phyloP scores from a whole-genome alignment of 306 rosid genomes.

The Pterocarpus macrocarpus region DNA sequence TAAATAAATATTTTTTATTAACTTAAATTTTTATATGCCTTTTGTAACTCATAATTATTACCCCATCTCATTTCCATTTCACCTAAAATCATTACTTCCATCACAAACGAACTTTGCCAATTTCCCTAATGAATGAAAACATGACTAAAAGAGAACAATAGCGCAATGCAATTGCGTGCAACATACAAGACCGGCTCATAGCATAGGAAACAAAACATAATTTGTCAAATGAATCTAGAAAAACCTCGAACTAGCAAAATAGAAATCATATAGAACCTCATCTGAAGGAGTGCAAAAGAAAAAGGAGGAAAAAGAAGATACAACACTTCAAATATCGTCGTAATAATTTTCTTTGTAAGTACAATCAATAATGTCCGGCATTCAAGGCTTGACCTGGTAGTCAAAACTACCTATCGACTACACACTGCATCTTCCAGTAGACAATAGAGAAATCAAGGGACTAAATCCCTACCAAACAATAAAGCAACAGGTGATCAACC shows the following conservation, averaged over 20 bases:
- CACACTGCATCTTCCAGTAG: conserved; percentile 16
- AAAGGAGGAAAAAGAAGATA: neutral
- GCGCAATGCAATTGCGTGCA: neutral
- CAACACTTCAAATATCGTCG: neutral
- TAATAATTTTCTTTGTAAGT: neutral
- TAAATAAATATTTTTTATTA: too few relatives aligned
- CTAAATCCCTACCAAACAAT: conserved; percentile 4
- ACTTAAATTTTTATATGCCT: neutral
- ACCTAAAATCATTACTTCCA: neutral
- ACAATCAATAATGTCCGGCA: neutral
- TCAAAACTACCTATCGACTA: neutral
- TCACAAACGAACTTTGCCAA: neutral
- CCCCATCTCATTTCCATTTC: neutral
- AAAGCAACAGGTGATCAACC: conserved; percentile 12
- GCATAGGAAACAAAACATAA: neutral
- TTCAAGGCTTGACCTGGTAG: neutral
- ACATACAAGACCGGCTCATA: neutral
- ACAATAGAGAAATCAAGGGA: neutral
- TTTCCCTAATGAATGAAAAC: neutral
- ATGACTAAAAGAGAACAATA: neutral
- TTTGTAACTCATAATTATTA: neutral
- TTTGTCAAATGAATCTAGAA: neutral
- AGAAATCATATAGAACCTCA: neutral
- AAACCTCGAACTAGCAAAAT: neutral
- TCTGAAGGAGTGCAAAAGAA: neutral